Conservation (phyloP, 140 eudicot genomes). For the Ambrosia hybrid region DNA sequence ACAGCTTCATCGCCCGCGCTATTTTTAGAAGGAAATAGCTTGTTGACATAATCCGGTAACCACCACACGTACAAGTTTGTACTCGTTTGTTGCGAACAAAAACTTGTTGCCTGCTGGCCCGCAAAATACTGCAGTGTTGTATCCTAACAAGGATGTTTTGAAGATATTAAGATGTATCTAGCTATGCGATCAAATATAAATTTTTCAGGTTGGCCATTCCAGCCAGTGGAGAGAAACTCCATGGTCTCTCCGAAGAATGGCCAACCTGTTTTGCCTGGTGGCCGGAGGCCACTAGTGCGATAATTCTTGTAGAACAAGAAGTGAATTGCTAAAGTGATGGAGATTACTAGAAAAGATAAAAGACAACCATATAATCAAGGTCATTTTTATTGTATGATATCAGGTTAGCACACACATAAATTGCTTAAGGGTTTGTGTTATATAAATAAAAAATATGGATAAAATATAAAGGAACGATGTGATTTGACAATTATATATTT, state of each 20-base stretch:
- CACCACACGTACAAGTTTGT: conserved; percentile 35
- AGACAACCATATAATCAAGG: conserved; percentile 24
- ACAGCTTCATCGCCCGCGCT: conserved; percentile 29
- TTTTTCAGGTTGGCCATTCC: conserved; percentile 43
- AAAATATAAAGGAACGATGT: conserved; percentile 18
- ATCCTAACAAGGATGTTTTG: conserved; percentile 34
- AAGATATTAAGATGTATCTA: conserved; percentile 27
- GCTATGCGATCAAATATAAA: conserved; percentile 33
- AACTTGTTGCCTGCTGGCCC: conserved; percentile 40
- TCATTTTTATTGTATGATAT: conserved; percentile 18
- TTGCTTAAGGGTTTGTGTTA: background rate
- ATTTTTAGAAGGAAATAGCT: conserved; percentile 35
- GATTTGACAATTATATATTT: conserved; percentile 24
- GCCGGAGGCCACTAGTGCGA: conserved; percentile 3
- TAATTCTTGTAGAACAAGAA: conserved; percentile 22
- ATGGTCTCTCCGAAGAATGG: conserved; percentile 40
- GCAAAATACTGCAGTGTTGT: conserved; percentile 27
- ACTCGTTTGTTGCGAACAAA: conserved; percentile 37
- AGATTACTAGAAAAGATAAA: conserved; percentile 20
- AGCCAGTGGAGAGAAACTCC: conserved; percentile 39
- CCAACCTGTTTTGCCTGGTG: conserved; percentile 42
- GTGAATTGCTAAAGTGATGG: conserved; percentile 16
- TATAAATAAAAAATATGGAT: too few relatives aligned
- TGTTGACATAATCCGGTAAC: conserved; percentile 33
- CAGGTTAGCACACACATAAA: background rate